phyloP scores from a whole-genome alignment of 495 filamentous ascomycete genomes.

The Penicillium nucicola region DNA sequence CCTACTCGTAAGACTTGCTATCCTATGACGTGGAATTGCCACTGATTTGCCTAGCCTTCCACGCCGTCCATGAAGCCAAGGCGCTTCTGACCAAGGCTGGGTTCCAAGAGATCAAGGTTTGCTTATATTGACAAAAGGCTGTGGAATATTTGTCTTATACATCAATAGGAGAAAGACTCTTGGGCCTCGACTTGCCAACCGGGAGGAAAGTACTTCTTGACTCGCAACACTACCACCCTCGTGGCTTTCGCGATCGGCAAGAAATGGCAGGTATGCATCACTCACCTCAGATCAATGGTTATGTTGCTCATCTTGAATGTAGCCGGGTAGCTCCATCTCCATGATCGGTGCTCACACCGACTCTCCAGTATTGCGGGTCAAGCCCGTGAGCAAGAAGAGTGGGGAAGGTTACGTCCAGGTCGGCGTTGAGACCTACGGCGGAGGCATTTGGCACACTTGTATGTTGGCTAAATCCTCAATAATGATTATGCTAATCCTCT shows the following conservation, averaged over 20 bases:
- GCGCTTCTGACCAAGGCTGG: slow-evolving; percentile 73
- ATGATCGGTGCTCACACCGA: slow-evolving; percentile 98
- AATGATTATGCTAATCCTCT: background rate
- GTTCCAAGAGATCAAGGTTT: slow-evolving; percentile 77
- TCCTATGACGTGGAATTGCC: slow-evolving; percentile 2
- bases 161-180: slow-evolving; percentile 71
- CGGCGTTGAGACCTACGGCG: slow-evolving; percentile 94
- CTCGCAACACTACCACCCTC: slow-evolving; percentile 89
- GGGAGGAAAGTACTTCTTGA: slow-evolving; percentile 95
- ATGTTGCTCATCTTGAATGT: slow-evolving; percentile 2
- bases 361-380: slow-evolving; percentile 84
- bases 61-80: slow-evolving; percentile 81
- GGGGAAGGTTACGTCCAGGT: slow-evolving; percentile 90
- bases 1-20: slow-evolving; percentile 71
- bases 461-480: slow-evolving; percentile 1
- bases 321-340: slow-evolving; percentile 87
- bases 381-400: slow-evolving; percentile 88
- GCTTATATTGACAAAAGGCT: background rate
- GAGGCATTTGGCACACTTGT: slow-evolving; percentile 72
- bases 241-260: slow-evolving; percentile 91
- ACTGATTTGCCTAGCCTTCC: slow-evolving; percentile 67
- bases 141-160: background rate
- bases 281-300: background rate
- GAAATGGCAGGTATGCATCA: slow-evolving; percentile 67
- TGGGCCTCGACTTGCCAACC: slow-evolving; percentile 79